A percentile compares a stretch with the other conserved stretches of the same genome.
These are phyloP conservation scores for Ulota crispa DNA, from an alignment of 225 moss, liverwort and hornwort species.

Conservation along the genomic window DNA sequence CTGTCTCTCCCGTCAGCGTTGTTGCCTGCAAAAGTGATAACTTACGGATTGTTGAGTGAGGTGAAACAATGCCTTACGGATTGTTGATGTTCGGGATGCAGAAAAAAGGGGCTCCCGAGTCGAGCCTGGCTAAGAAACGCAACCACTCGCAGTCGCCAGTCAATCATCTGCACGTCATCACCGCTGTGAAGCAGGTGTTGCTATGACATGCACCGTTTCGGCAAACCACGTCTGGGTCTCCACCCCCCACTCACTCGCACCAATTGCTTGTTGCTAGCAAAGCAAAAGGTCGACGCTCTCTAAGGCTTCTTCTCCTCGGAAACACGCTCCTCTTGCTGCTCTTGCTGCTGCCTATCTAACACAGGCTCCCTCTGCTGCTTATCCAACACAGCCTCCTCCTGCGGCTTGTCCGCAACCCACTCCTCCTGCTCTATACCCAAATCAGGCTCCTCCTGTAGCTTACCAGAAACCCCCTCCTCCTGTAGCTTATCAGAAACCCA, in stretches of 20 bases:
- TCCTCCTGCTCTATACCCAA: too few relatives aligned
- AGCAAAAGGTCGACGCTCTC: neutral
- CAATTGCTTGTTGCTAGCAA: constrained; percentile 24
- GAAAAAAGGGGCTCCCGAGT: neutral
- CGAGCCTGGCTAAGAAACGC: constrained; percentile 14
- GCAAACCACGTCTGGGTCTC: constrained; percentile 21
- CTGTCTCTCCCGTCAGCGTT: neutral
- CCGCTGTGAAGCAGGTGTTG: constrained; percentile 40
- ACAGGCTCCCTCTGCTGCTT: too few relatives aligned
- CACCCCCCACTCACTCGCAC: neutral
- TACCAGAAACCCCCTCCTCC: too few relatives aligned
- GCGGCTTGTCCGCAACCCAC: too few relatives aligned
- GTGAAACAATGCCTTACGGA: neutral
- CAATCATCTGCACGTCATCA: constrained; percentile 25
- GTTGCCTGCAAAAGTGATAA: neutral
- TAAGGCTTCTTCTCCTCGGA: constrained; percentile 25
- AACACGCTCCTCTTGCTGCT: neutral
- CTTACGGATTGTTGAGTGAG: neutral
- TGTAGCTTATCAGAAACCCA: neutral
- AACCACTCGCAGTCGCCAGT: constrained; percentile 16
- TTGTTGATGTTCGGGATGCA: neutral
- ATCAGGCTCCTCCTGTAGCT: too few relatives aligned
- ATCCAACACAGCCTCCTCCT: too few relatives aligned
- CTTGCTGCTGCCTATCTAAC: too few relatives aligned
- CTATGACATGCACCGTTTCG: constrained; percentile 26